A percentile compares a stretch with the other conserved stretches of the same genome.
phyloP scores from a whole-genome alignment of 495 filamentous ascomycete genomes.

The Bacidia rubella region DNA sequence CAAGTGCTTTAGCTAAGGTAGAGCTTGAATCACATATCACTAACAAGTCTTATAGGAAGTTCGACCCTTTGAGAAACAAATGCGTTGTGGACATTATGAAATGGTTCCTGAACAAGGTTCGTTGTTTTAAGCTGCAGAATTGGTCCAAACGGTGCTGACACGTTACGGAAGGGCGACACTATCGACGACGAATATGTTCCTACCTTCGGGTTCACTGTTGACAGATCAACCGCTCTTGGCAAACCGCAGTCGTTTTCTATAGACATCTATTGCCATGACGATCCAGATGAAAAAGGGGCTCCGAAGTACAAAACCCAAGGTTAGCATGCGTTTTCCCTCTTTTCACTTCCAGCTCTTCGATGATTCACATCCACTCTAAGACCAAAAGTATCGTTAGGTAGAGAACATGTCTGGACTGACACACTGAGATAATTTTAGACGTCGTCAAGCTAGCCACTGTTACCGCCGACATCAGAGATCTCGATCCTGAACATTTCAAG shows the following conservation, averaged over 20 bases:
- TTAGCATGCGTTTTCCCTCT: no score
- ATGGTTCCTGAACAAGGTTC: constrained; percentile 20
- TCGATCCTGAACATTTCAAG: no score
- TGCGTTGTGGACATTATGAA: constrained; percentile 15
- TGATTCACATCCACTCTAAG: no score
- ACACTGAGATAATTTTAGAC: no score
- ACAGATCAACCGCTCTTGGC: constrained; percentile 1
- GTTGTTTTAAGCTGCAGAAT: neutral
- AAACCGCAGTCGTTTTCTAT: neutral
- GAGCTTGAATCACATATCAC: no score
- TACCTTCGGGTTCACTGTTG: constrained; percentile 1
- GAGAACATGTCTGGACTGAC: no score
- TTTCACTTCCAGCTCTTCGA: no score
- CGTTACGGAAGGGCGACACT: constrained; percentile 9
- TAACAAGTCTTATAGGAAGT: no score
- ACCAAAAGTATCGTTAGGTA: no score
- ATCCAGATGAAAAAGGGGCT: neutral
- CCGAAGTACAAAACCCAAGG: constrained; percentile 2
- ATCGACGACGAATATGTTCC: constrained; percentile 14
- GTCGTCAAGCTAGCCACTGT: no score
- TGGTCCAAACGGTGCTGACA: neutral
- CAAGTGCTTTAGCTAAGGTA: no score
- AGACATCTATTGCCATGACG: neutral
- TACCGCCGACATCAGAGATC: no score
- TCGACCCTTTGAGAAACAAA: constrained; percentile 15